Conservation (phyloP, 345 rosid species). For the Gossypium anomalum region DNA sequence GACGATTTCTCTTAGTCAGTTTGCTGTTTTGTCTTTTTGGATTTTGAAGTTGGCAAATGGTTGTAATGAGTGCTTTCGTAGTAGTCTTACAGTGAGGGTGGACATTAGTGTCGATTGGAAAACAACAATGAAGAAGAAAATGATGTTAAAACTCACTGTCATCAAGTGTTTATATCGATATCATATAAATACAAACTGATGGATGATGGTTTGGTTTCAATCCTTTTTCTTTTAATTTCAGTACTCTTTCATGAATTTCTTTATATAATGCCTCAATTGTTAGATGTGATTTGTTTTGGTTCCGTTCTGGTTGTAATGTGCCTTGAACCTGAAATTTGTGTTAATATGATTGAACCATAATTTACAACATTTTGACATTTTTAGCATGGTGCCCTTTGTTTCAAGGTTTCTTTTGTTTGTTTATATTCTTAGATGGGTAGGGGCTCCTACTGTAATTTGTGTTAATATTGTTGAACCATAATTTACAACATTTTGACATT, state of each 20-base stretch:
- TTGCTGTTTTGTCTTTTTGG: background rate
- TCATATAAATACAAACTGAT: too few species aligned
- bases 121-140: too few species aligned
- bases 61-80: background rate
- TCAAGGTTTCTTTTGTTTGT: background rate
- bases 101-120: too few species aligned
- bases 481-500: too few species aligned
- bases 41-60: background rate
- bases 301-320: background rate
- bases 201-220: too few species aligned
- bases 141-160: too few species aligned
- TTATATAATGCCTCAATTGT: background rate
- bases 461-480: too few species aligned
- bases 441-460: background rate
- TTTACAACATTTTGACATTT: conserved; percentile 1
- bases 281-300: background rate
- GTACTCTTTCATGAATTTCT: too few species aligned
- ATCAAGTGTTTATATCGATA: too few species aligned
- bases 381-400: background rate
- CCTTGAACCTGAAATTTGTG: background rate
- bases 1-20: background rate
- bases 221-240: too few species aligned
- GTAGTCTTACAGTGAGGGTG: too few species aligned
- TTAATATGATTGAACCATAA: background rate
- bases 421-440: background rate